These are phyloP conservation scores for Naegleria gruberi DNA, from an alignment of 208 protist genomes.

Conservation along the genomic window DNA sequence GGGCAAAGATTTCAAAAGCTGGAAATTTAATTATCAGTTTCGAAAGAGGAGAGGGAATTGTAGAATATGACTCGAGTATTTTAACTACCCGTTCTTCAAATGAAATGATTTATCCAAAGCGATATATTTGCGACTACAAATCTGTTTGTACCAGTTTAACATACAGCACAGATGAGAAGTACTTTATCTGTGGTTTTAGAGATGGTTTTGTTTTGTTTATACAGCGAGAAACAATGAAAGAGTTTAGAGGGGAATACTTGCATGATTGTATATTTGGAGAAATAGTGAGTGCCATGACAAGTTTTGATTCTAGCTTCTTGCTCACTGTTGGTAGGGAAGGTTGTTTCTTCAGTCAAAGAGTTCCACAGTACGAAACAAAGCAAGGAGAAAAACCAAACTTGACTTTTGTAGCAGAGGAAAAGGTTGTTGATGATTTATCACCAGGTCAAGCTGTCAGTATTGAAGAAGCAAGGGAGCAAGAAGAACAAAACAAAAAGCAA, in stretches of 20 bases:
- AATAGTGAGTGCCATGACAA: slow-evolving; percentile 38
- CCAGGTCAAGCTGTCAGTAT: slow-evolving; percentile 6
- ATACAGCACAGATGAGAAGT: neutral
- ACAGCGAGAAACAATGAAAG: neutral
- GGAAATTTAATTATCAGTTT: neutral
- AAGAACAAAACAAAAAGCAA: slow-evolving; percentile 62
- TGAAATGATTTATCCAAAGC: neutral
- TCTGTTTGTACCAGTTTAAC: neutral
- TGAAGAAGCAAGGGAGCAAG: slow-evolving; percentile 28
- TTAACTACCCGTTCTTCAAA: neutral
- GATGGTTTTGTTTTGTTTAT: neutral
- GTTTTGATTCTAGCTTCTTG: slow-evolving; percentile 70
- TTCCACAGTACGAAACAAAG: neutral
- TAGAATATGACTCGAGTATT: neutral
- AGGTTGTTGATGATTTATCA: slow-evolving; percentile 19
- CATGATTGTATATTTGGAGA: slow-evolving; percentile 64
- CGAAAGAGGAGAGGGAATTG: neutral
- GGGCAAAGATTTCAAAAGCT: neutral
- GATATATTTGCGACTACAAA: neutral
- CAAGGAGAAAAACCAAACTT: neutral
- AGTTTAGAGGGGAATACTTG: neutral
- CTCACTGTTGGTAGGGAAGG: slow-evolving; percentile 74
- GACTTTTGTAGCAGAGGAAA: neutral
- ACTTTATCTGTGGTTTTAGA: neutral
- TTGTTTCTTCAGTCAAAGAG: slow-evolving; percentile 63